Evolutionary conservation across 441 rosid species (phyloP).

Genomic region (Hypseocharis bilobata): DNA sequence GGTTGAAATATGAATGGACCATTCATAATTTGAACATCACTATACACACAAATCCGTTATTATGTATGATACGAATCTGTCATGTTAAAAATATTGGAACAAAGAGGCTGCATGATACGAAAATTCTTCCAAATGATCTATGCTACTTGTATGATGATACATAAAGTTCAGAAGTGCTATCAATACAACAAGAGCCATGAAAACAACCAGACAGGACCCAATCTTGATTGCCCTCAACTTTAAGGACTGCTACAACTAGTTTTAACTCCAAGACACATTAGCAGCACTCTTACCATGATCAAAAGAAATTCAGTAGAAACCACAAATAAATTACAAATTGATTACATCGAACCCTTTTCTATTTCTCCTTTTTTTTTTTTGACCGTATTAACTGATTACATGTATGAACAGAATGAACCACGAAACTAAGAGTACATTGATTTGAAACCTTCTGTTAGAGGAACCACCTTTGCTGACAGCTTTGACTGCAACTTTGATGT

Average conservation of each 20-base stretch:
- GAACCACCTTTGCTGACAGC: conserved; percentile 70
- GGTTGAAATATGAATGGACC: not conserved
- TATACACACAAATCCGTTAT: too few species aligned
- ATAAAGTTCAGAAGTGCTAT: too few species aligned
- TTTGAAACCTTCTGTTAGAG: conserved; percentile 82
- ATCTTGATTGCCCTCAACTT: too few species aligned
- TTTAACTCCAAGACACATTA: not conserved
- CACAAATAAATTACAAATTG: conserved; percentile 8
- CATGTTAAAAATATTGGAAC: too few species aligned
- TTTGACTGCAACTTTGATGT: conserved; percentile 61
- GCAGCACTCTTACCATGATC: not conserved
- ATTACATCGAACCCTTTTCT: not conserved
- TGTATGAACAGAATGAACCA: not conserved
- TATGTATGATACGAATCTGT: too few species aligned
- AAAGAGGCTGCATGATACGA: too few species aligned
- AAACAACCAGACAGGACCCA: too few species aligned
- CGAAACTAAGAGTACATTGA: conserved; percentile 40
- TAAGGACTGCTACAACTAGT: not conserved
- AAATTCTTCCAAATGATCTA: too few species aligned
- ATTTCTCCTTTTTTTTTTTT: conserved; percentile 11
- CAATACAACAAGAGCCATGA: too few species aligned
- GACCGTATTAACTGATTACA: conserved; percentile 6
- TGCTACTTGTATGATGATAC: too few species aligned
- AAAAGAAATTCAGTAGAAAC: not conserved
- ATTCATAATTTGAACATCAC: not conserved